These are phyloP conservation scores for Exophiala bonariae DNA, from an alignment of 2,329 filamentous ascomycete genomes.

Conservation along the genomic window DNA sequence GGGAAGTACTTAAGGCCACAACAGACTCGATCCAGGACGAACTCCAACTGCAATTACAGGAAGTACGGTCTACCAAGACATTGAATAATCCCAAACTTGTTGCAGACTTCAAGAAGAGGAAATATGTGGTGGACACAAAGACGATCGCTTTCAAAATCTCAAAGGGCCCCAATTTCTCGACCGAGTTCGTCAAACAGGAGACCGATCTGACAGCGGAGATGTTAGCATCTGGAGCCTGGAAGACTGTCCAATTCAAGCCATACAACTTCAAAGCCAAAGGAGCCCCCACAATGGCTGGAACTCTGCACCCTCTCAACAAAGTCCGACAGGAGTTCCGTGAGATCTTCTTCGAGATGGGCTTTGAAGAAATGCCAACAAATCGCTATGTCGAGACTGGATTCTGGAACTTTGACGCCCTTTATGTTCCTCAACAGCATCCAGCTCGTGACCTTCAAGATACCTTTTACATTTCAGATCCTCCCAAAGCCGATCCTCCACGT, in stretches of 20 bases:
- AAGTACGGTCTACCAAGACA: slow-evolving; percentile 68
- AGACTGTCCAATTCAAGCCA: slow-evolving; percentile 83
- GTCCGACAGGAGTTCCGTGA: slow-evolving; percentile 93
- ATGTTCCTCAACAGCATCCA: slow-evolving; percentile 95
- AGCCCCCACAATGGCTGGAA: slow-evolving; percentile 48
- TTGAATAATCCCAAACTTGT: slow-evolving; percentile 73
- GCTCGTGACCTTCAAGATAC: slow-evolving; percentile 97
- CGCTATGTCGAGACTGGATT: slow-evolving; percentile 94
- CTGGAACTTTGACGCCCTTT: slow-evolving; percentile 98
- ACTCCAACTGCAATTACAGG: slow-evolving; percentile 72
- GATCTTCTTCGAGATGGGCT: slow-evolving; percentile 99
- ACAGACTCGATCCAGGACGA: slow-evolving; percentile 76
- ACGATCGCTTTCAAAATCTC: slow-evolving; percentile 78
- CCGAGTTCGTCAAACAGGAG: slow-evolving; percentile 87
- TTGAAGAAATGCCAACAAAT: slow-evolving; percentile 96
- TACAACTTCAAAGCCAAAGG: slow-evolving; percentile 76
- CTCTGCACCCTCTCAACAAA: slow-evolving; percentile 72
- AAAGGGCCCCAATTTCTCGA: slow-evolving; percentile 86
- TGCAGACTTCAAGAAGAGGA: slow-evolving; percentile 85
- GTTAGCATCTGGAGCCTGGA: slow-evolving; percentile 83
- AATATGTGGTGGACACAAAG: slow-evolving; percentile 81
- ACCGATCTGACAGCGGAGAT: slow-evolving; percentile 95
- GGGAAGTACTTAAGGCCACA: slow-evolving; percentile 54
- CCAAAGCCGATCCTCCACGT: slow-evolving; percentile 66
- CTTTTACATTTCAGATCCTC: slow-evolving; percentile 94